Conservation (phyloP, 2,329 filamentous ascomycete genomes). For the Aspergillus sp. region DNA sequence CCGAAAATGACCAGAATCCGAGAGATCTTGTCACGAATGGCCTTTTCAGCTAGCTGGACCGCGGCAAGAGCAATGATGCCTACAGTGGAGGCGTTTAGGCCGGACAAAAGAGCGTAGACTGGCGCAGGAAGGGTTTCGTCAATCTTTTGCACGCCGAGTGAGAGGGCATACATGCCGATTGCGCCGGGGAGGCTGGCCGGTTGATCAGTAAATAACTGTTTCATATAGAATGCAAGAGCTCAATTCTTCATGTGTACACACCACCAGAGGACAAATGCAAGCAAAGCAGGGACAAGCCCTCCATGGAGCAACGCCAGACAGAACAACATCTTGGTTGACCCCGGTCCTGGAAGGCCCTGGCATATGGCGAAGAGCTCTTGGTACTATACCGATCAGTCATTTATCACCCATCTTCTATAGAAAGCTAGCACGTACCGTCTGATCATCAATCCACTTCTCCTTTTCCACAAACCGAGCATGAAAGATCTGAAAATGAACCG, state of each 20-base stretch:
- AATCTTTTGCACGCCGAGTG: slow-evolving; percentile 64
- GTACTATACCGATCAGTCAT: slow-evolving; percentile 44
- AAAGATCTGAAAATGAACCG: slow-evolving; percentile 69
- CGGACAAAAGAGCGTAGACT: slow-evolving; percentile 69
- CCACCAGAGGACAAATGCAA: slow-evolving; percentile 66
- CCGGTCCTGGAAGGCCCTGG: slow-evolving; percentile 68
- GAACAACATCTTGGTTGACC: slow-evolving; percentile 69
- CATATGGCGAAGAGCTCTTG: slow-evolving; percentile 70
- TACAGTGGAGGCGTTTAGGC: slow-evolving; percentile 70
- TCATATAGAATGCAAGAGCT: too few species aligned
- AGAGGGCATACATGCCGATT: slow-evolving; percentile 67
- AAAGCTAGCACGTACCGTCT: slow-evolving; percentile 48
- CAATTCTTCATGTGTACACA: slow-evolving; percentile 24
- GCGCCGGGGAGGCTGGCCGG: slow-evolving; percentile 63
- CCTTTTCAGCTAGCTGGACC: slow-evolving; percentile 65
- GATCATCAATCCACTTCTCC: slow-evolving; percentile 66
- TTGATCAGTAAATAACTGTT: neutral
- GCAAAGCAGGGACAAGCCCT: slow-evolving; percentile 57
- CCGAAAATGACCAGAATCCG: slow-evolving; percentile 64
- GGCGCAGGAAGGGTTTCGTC: slow-evolving; percentile 57
- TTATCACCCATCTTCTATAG: too few species aligned
- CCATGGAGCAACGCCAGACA: slow-evolving; percentile 65
- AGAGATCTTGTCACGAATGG: slow-evolving; percentile 64
- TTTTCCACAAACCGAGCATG: slow-evolving; percentile 61
- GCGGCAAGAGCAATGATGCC: slow-evolving; percentile 71